Evolutionary conservation across 768 basidiomycete genomes (phyloP).

Genomic region (Russula ochroleuca): DNA sequence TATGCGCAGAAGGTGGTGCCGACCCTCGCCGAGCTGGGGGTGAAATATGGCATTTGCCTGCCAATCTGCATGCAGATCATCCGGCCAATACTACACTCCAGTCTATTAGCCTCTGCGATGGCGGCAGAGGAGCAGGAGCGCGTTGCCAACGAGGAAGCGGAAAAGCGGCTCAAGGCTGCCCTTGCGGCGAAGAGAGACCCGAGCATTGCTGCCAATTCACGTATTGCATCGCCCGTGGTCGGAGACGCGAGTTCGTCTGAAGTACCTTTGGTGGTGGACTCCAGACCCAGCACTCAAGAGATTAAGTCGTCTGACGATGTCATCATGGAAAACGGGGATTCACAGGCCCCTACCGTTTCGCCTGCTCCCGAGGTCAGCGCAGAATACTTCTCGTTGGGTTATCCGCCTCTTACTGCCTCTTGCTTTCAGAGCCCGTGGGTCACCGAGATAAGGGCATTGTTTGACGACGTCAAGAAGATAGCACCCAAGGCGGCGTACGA

Average conservation of each 20-base stretch:
- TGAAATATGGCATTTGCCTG: constrained; percentile 73
- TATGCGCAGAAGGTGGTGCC: constrained; percentile 76
- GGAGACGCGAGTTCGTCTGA: constrained; percentile 27
- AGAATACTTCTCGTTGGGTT: neutral
- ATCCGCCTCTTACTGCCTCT: neutral
- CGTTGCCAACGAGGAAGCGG: constrained; percentile 66
- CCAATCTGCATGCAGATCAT: constrained; percentile 93
- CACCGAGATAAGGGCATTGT: constrained; percentile 63
- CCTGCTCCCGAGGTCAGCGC: constrained; percentile 18
- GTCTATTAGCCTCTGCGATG: constrained; percentile 58
- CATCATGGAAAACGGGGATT: constrained; percentile 51
- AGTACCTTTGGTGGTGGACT: neutral
- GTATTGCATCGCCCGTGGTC: constrained; percentile 57
- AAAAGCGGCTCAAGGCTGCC: constrained; percentile 76
- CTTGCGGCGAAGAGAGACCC: constrained; percentile 76
- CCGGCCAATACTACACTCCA: constrained; percentile 69
- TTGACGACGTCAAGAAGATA: constrained; percentile 70
- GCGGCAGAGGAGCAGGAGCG: constrained; percentile 65
- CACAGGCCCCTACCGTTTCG: constrained; percentile 10
- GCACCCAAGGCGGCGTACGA: constrained; percentile 61
- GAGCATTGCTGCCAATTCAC: constrained; percentile 45
- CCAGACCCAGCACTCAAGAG: constrained; percentile 17
- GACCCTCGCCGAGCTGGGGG: constrained; percentile 64
- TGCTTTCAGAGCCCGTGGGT: constrained; percentile 67
- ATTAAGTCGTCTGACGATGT: constrained; percentile 37